Base-by-base conservation (phyloP, 1,139 yeast species). In the Arxiozyma telluris region DNA sequence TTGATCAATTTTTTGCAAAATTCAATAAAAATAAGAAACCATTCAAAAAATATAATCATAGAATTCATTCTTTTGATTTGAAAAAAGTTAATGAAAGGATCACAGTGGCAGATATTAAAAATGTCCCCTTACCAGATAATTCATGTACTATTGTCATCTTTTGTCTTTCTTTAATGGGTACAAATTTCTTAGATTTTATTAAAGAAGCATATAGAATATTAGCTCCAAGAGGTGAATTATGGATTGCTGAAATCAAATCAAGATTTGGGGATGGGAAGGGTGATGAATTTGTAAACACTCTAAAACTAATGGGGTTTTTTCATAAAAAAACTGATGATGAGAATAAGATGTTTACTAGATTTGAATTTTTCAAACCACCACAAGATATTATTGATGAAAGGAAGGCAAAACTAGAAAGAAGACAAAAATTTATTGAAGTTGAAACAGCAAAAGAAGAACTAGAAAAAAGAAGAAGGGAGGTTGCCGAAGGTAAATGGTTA, bases 201-300 rank as follows among this genome's bases (percentile, higher is more conserved):
- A 77, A 83, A 56, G 99, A 93, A 68, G 98, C 97, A 0, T 77
- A 87, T 67, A 78, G 99, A 61, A 77, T 93, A 23, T 75, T 93
- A 54, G 84, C 90, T 15, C 96, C 96, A 46, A 78, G 88, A 56
- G 98, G 99, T 23, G 96, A 91, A 66, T 73, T 93, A 50, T 94
- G 98, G 98, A 89, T 93, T 55, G 95, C 98, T 0, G 99, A 93
- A 68, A 94, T 93, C 71, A 93, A 93, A 71, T 88, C 96, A 1
- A 77, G 99, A 63, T 89, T 93, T 64, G 75, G 81, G 1, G 97
- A 80, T 53, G 71, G 66, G 43, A 69, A 78, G 48, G 90, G 91
- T 25, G 77, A 78, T 25, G 91, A 87, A 62, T 93, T 93, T 71
- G 89, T 86, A 20, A 80, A 86, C 44, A 82, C 87, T 1, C 74